Evolutionary conservation across 192 early-diverging fungal species (phyloP), one percentile per base, ranked within the genome.

Genomic region (Mortierella alpina): DNA sequence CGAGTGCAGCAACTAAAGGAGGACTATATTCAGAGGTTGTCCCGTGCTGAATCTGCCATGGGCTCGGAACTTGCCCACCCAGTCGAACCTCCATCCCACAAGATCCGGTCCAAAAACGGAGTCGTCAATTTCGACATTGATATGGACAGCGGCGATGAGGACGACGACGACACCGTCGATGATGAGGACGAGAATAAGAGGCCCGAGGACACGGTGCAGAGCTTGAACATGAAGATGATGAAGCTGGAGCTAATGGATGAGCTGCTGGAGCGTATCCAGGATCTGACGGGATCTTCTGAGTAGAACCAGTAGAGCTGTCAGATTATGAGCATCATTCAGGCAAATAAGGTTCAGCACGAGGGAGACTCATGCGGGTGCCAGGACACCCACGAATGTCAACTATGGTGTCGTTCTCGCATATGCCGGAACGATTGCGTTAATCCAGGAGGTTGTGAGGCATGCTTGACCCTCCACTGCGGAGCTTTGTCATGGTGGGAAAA

Each of bases 61-160:
- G 63, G 63, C 17, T 11, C n/a, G 20, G 69, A 54, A 1, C 59
- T 68, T 49, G 54, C 44, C 5, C 67, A 59, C 15, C 41, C 41
- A 2, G 18, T 60, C 1, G 63, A 72, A 10, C 9, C 58, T n/a
- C 63, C 57, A 6, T 15, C 51, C 18, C 41, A 51, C 6, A 66
- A 46, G 45, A 66, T 72, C 57, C 59, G 56, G 15, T 59, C 69
- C 52, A 79, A 79, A 53, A 79, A 79, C 46, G 76, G 76, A 9
- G 76, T 79, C 15, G 69, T 79, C 48, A 71, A 79, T 55, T 79
- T 79, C 51, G 76, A 79, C 31, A 79, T 79, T 55, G 76, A 79
- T 13, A 68, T 79, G 69, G 69, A 68, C 1, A 65, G 63, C n/a
- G 63, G 7, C 9, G 71, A 68, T 18, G 67, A 69, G 0, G 61